Evolutionary conservation across 768 basidiomycete genomes (phyloP).

Genomic region (Boletus pseudopeckii): DNA sequence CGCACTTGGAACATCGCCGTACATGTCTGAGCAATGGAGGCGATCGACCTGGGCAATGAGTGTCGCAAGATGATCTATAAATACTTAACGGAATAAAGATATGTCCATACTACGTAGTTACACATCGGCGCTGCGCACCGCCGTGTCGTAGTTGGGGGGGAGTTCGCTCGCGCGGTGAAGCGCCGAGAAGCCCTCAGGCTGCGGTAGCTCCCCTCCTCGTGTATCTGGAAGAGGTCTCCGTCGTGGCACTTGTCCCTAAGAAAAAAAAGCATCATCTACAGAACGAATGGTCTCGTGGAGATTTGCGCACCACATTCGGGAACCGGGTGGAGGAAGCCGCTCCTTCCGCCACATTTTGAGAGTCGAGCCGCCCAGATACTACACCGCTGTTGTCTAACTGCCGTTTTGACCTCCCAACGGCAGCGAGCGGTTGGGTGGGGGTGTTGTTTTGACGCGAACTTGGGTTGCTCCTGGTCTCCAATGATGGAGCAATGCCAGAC

Average conservation of each 20-base stretch:
- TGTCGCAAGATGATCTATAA: background rate
- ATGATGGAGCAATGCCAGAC: slow-evolving; percentile 7
- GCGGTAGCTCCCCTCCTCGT: background rate
- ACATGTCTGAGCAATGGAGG: background rate
- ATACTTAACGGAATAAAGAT: background rate
- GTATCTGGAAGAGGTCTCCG: slow-evolving; percentile 8
- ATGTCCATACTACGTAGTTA: background rate
- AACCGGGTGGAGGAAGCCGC: background rate
- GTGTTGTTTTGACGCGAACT: background rate
- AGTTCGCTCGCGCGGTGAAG: background rate
- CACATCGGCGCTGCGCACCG: background rate
- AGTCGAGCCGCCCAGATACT: background rate
- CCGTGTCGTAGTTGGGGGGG: slow-evolving; percentile 22
- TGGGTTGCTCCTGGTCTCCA: slow-evolving; percentile 2
- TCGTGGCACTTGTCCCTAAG: slow-evolving; percentile 1
- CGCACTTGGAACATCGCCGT: background rate
- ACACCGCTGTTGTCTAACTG: background rate
- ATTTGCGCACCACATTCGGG: slow-evolving; percentile 10
- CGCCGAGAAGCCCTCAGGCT: background rate
- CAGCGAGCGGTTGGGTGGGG: background rate
- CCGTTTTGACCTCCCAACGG: background rate
- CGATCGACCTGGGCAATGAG: background rate
- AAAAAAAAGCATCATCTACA: background rate
- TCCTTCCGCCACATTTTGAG: background rate
- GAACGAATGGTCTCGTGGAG: background rate